phyloP scores from a whole-genome alignment of 2,329 filamentous ascomycete genomes.

The Aspergillus sp. region DNA sequence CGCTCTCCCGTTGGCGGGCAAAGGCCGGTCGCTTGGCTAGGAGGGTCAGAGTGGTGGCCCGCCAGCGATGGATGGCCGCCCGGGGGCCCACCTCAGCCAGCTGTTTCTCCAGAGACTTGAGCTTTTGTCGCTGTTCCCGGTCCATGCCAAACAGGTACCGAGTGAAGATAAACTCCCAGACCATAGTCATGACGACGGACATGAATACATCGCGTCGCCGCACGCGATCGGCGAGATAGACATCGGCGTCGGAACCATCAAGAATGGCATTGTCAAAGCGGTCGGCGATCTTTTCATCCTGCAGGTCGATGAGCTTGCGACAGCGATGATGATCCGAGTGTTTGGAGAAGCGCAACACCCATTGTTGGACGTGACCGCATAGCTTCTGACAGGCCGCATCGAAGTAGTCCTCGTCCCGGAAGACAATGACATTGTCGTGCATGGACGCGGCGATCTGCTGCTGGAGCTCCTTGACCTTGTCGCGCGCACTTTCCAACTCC shows the following conservation, averaged over 20 bases:
- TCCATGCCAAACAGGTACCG: conserved; percentile 99
- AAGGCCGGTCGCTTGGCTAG: conserved; percentile 80
- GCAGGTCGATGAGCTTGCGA: conserved; percentile 77
- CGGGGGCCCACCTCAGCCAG: conserved; percentile 83
- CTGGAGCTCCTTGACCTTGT: conserved; percentile 60
- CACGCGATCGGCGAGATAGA: conserved; percentile 82
- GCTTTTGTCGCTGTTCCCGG: conserved; percentile 92
- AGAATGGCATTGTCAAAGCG: conserved; percentile 91
- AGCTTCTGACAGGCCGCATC: conserved; percentile 90
- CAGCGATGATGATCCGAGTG: conserved; percentile 91
- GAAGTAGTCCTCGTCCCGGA: conserved; percentile 92
- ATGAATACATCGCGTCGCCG: conserved; percentile 92
- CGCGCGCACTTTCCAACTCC: conserved; percentile 71
- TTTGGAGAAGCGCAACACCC: conserved; percentile 97
- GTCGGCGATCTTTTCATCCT: conserved; percentile 89
- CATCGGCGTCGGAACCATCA: conserved; percentile 89
- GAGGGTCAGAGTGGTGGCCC: conserved; percentile 88
- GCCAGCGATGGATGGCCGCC: conserved; percentile 93
- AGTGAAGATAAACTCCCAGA: conserved; percentile 98
- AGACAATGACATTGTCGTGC: conserved; percentile 71
- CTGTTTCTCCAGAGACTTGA: conserved; percentile 92
- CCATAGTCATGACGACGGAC: conserved; percentile 98
- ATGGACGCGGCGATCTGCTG: conserved; percentile 58
- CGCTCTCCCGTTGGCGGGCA: conserved; percentile 75
- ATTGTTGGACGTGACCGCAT: conserved; percentile 94